Evolutionary conservation across 345 rosid species (phyloP).

Genomic region (Populus pruinosa): DNA sequence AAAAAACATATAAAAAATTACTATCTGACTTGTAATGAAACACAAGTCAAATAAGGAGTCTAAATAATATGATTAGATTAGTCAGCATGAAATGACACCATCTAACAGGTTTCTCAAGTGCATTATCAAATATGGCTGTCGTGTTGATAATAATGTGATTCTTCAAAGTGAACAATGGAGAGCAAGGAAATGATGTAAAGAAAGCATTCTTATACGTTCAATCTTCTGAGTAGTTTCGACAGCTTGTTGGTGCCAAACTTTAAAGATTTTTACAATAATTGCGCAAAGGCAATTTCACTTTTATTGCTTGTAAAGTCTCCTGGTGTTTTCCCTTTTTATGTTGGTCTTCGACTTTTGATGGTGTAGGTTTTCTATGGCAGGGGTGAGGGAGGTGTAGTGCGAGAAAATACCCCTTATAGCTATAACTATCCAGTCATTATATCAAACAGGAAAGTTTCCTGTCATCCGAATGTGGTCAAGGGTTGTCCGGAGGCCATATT

Average conservation of each 20-base stretch:
- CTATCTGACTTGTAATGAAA: too few relatives aligned
- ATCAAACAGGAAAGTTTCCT: slow-evolving; percentile 70
- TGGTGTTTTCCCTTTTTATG: not conserved
- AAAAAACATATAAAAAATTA: too few relatives aligned
- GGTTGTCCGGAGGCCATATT: slow-evolving; percentile 64
- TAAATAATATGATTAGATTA: too few relatives aligned
- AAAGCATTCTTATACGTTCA: not conserved
- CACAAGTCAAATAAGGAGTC: too few relatives aligned
- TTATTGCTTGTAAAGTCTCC: not conserved
- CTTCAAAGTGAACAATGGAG: not conserved
- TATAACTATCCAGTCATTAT: not conserved
- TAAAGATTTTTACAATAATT: not conserved
- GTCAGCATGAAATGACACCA: too few relatives aligned
- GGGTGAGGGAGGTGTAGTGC: not conserved
- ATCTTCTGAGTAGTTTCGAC: not conserved
- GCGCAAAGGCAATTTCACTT: not conserved
- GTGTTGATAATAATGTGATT: not conserved
- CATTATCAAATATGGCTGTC: too few relatives aligned
- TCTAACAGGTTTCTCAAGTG: too few relatives aligned
- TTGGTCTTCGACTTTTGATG: not conserved
- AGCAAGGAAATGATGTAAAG: not conserved
- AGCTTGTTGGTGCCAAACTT: not conserved
- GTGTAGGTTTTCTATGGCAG: not conserved
- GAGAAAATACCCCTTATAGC: not conserved
- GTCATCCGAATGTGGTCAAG: slow-evolving; percentile 88